Percentiles rank a stretch among this genome's conserved stretches.
phyloP scores from a whole-genome alignment of 768 basidiomycete species.

The Hortiboletus flavorubellus region DNA sequence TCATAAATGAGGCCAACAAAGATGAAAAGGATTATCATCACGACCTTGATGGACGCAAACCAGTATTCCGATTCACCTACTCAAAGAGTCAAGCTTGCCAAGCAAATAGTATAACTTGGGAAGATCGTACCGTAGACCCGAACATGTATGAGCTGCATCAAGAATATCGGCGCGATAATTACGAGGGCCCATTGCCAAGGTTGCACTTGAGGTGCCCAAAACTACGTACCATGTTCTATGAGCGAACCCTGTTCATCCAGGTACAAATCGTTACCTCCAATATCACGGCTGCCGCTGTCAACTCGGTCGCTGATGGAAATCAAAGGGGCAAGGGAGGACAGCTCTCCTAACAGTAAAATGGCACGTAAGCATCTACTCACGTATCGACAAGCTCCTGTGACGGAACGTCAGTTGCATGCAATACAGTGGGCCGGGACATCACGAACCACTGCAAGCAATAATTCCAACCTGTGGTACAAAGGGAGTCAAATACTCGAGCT shows the following conservation, averaged over 20 bases:
- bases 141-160: conserved; percentile 53
- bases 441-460: conserved; percentile 52
- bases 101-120: neutral
- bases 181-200: conserved; percentile 56
- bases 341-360: neutral
- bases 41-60: conserved; percentile 62
- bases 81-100: neutral
- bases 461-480: conserved; percentile 44
- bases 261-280: conserved; percentile 34
- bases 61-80: conserved; percentile 61
- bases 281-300: conserved; percentile 56
- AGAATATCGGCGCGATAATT: conserved; percentile 52
- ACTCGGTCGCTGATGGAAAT: conserved; percentile 44
- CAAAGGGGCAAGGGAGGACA: conserved; percentile 9
- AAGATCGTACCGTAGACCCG: conserved; percentile 49
- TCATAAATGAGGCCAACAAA: conserved; percentile 58
- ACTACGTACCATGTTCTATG: conserved; percentile 16
- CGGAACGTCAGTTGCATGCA: neutral
- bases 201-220: conserved; percentile 46
- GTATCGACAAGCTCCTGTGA: conserved; percentile 38
- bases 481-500: neutral
- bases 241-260: neutral
- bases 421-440: neutral
- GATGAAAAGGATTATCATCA: conserved; percentile 61
- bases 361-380: conserved; percentile 21